phyloP scores from a whole-genome alignment of 495 filamentous ascomycete genomes.

The Penicillium roqueforti region DNA sequence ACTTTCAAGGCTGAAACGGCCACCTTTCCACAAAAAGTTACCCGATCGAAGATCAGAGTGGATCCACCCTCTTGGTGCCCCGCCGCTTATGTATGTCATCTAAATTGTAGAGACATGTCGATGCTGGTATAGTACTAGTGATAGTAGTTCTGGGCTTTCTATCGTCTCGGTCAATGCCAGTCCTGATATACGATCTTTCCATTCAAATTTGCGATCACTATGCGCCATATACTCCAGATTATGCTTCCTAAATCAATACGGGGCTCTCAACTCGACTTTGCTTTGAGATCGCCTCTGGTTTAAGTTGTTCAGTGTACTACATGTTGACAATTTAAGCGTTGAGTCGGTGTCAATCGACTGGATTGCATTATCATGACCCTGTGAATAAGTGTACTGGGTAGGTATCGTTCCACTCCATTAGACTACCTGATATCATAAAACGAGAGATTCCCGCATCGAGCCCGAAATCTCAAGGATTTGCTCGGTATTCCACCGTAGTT shows the following conservation, averaged over 20 bases:
- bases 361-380: not conserved
- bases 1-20: no score
- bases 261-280: not conserved
- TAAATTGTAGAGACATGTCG: no score
- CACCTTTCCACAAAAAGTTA: no score
- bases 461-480: not conserved
- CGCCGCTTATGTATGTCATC: no score
- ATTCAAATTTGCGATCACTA: not conserved
- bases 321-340: not conserved
- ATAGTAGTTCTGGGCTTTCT: no score
- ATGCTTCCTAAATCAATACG: not conserved
- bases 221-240: not conserved
- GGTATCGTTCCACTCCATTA: not conserved
- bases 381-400: not conserved
- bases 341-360: not conserved
- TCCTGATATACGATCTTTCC: not conserved
- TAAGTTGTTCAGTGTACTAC: not conserved
- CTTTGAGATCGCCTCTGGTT: not conserved
- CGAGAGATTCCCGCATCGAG: not conserved
- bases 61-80: no score
- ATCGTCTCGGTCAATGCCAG: not conserved
- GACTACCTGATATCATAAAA: not conserved
- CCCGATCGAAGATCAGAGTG: no score
- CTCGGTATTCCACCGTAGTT: not conserved
- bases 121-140: no score